Evolutionary conservation across 768 basidiomycete species (phyloP).

Genomic region (Psilocybe cubensis): DNA sequence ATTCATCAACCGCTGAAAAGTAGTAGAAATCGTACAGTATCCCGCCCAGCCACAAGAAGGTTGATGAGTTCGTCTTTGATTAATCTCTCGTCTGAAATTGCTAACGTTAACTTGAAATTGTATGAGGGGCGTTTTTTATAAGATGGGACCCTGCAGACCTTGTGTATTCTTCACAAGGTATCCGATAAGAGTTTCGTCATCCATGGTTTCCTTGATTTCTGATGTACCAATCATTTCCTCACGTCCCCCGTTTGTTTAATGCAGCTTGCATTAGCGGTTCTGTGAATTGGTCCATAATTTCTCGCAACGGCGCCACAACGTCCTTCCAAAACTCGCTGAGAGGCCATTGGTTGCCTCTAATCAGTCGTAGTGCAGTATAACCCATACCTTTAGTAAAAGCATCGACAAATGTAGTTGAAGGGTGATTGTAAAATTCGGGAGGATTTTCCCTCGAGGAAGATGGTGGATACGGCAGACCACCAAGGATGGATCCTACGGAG

Average conservation of each 20-base stretch:
- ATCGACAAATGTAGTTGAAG: slow-evolving; percentile 46
- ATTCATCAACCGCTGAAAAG: background rate
- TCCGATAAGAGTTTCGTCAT: slow-evolving; percentile 49
- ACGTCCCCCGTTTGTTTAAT: slow-evolving; percentile 37
- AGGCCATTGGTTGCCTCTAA: slow-evolving; percentile 37
- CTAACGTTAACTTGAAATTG: background rate
- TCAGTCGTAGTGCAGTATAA: slow-evolving; percentile 36
- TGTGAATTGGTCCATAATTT: slow-evolving; percentile 50
- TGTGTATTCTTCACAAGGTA: slow-evolving; percentile 56
- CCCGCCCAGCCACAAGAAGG: slow-evolving; percentile 59
- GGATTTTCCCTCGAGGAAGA: slow-evolving; percentile 26
- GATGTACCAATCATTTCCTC: background rate
- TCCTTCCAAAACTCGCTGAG: slow-evolving; percentile 54
- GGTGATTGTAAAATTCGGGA: slow-evolving; percentile 30
- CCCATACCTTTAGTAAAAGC: slow-evolving; percentile 53
- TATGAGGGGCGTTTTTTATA: no score
- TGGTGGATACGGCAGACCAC: slow-evolving; percentile 54
- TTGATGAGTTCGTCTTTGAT: slow-evolving; percentile 55
- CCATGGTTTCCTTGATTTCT: slow-evolving; percentile 29
- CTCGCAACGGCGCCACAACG: slow-evolving; percentile 42
- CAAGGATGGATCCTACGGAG: slow-evolving; percentile 51
- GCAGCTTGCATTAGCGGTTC: slow-evolving; percentile 52
- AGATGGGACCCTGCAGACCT: slow-evolving; percentile 32
- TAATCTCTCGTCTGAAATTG: slow-evolving; percentile 24
- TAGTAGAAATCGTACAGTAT: slow-evolving; percentile 42